Evolutionary conservation across 805 yeast species (phyloP).

Genomic region (Saccharomycopsis lassenensis): DNA sequence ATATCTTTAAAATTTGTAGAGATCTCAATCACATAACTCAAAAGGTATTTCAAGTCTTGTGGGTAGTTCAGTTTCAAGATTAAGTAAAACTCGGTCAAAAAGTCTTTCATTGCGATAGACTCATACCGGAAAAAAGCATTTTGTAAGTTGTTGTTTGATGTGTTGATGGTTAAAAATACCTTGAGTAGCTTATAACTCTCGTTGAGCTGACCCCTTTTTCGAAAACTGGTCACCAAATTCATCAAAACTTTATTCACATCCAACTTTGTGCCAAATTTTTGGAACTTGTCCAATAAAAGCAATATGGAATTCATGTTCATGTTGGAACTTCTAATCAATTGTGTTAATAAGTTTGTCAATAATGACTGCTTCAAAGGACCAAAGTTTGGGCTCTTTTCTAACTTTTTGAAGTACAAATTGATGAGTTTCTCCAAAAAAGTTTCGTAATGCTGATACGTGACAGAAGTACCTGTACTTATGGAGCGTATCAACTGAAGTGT

Average conservation of each 20-base stretch:
- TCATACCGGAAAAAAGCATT: background rate
- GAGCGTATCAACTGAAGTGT: too few species aligned
- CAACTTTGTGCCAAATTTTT: background rate
- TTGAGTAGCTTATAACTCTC: slow-evolving; percentile 12
- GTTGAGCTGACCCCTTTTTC: slow-evolving; percentile 10
- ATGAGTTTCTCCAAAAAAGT: too few species aligned
- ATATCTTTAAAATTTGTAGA: slow-evolving; percentile 6
- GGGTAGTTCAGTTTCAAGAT: slow-evolving; percentile 6
- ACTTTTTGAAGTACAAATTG: too few species aligned
- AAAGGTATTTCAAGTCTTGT: slow-evolving; percentile 8
- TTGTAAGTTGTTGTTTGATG: background rate
- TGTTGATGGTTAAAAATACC: slow-evolving; percentile 5
- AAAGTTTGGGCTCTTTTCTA: too few species aligned
- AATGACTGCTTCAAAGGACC: too few species aligned
- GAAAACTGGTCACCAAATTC: slow-evolving; percentile 7
- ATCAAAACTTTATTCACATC: slow-evolving; percentile 10
- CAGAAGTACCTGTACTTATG: too few species aligned
- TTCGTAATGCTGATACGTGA: too few species aligned
- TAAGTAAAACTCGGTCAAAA: slow-evolving; percentile 13
- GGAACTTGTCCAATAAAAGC: background rate
- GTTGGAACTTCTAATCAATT: background rate
- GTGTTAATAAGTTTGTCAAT: slow-evolving; percentile 5
- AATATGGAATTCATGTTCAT: slow-evolving; percentile 3
- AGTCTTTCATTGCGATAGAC: slow-evolving; percentile 7
- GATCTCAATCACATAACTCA: slow-evolving; percentile 12